Evolutionary conservation across 1,284 basidiomycete species (phyloP).

Genomic region (Cutaneotrichosporon daszewskae): DNA sequence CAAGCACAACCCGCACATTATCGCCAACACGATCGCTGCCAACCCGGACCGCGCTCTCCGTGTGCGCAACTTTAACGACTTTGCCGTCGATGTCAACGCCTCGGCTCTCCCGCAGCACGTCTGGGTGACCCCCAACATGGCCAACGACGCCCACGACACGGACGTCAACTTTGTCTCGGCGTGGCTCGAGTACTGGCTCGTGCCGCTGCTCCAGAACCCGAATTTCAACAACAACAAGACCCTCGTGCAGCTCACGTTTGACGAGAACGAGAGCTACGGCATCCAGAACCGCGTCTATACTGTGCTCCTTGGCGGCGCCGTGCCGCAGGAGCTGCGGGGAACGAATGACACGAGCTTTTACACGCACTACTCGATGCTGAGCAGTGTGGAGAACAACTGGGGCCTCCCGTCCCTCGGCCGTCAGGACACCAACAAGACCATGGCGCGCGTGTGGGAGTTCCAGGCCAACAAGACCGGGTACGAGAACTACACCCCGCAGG

Average conservation of each 20-base stretch:
- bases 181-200: constrained; percentile 57
- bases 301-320: constrained; percentile 55
- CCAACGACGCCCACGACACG: constrained; percentile 59
- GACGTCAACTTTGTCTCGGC: constrained; percentile 52
- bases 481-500: constrained; percentile 30
- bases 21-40: constrained; percentile 53
- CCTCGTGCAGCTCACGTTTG: constrained; percentile 57
- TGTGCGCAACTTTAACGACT: constrained; percentile 56
- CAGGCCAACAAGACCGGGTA: constrained; percentile 29
- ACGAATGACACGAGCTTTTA: constrained; percentile 57
- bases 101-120: constrained; percentile 57
- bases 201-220: constrained; percentile 52
- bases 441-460: constrained; percentile 38
- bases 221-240: constrained; percentile 55
- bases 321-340: constrained; percentile 49
- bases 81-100: constrained; percentile 49
- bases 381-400: constrained; percentile 63
- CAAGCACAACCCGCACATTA: constrained; percentile 59
- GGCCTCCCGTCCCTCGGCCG: constrained; percentile 57
- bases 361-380: constrained; percentile 61
- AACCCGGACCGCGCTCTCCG: constrained; percentile 50
- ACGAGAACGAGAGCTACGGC: constrained; percentile 54
- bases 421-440: constrained; percentile 52
- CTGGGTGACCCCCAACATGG: constrained; percentile 63
- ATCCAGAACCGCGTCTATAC: constrained; percentile 37